A percentile compares a stretch with the other conserved stretches of the same genome.
phyloP scores from a whole-genome alignment of 169 alveolate species.

The Plasmodium berghei region DNA sequence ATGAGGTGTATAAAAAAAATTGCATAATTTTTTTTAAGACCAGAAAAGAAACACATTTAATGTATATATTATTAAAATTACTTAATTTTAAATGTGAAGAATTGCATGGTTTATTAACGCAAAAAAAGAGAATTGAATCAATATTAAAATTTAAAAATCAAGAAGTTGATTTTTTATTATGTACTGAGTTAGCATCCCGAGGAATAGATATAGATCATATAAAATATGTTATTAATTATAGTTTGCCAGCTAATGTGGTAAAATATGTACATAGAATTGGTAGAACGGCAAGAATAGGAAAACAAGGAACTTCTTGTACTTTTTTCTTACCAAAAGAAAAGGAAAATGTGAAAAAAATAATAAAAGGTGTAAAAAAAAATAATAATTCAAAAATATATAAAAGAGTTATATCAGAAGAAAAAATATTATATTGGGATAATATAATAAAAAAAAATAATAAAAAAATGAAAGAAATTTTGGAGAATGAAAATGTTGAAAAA shows the following conservation, averaged over 20 bases:
- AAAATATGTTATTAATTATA: conserved; percentile 92
- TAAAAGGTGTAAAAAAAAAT: conserved; percentile 80
- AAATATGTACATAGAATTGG: conserved; percentile 96
- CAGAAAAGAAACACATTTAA: conserved; percentile 92
- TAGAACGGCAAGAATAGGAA: conserved; percentile 96
- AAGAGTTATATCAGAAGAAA: conserved; percentile 69
- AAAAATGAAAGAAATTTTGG: conserved; percentile 80
- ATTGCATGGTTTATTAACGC: conserved; percentile 95
- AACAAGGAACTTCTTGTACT: conserved; percentile 92
- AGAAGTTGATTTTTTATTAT: conserved; percentile 91
- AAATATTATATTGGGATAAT: conserved; percentile 75
- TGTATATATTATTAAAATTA: conserved; percentile 87
- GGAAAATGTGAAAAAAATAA: conserved; percentile 81
- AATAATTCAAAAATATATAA: conserved; percentile 47
- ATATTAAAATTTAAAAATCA: conserved; percentile 92
- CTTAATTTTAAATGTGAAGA: conserved; percentile 92
- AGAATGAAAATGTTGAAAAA: conserved; percentile 83
- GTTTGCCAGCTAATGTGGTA: conserved; percentile 92
- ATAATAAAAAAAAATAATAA: conserved; percentile 79
- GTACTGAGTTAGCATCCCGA: conserved; percentile 96
- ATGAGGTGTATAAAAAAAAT: conserved; percentile 78
- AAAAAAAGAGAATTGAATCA: conserved; percentile 94
- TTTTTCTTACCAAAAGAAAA: conserved; percentile 93
- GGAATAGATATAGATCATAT: conserved; percentile 95
- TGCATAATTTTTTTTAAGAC: conserved; percentile 92